A percentile compares a stretch with the other conserved stretches of the same genome.
Conservation (phyloP, 164 flowering plant species). For the Kalanchoe fedtschenkoi region DNA sequence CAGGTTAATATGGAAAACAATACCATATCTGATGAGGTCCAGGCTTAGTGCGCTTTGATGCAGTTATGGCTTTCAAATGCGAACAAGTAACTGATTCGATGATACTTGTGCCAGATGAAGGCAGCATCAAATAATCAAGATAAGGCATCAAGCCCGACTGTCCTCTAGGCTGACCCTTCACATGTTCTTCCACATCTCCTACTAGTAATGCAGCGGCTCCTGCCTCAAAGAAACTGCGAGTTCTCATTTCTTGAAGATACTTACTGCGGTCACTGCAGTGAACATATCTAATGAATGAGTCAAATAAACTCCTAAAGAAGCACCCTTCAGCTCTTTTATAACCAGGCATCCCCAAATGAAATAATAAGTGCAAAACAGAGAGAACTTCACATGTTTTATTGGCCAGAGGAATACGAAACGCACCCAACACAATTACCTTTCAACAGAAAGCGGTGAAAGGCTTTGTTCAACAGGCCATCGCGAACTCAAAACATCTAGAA, state of each 20-base stretch:
- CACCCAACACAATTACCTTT: slow-evolving; percentile 35
- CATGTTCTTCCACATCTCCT: slow-evolving; percentile 68
- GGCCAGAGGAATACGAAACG: too few species aligned
- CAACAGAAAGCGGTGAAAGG: slow-evolving; percentile 22
- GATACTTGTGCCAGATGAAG: slow-evolving; percentile 62
- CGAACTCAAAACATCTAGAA: slow-evolving; percentile 74
- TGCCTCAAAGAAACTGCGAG: slow-evolving; percentile 68
- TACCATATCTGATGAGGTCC: slow-evolving; percentile 76
- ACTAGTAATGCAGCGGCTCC: slow-evolving; percentile 97
- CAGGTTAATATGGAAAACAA: slow-evolving; percentile 14
- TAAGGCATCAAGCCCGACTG: slow-evolving; percentile 50
- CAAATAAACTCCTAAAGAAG: neutral
- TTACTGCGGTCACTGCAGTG: slow-evolving; percentile 42
- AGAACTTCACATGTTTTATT: too few species aligned
- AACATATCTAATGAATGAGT: neutral
- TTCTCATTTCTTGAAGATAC: slow-evolving; percentile 40
- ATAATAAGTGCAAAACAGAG: neutral
- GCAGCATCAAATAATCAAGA: slow-evolving; percentile 74
- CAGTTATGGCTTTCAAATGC: slow-evolving; percentile 85
- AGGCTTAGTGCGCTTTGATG: slow-evolving; percentile 70
- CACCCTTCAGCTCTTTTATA: neutral
- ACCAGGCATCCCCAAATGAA: neutral
- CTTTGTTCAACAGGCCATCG: slow-evolving; percentile 66
- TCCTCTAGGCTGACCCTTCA: slow-evolving; percentile 58
- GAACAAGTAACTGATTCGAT: slow-evolving; percentile 61